These are phyloP conservation scores for Adansonia gregorii DNA, from an alignment of 441 rosid genomes.

Conservation along the genomic window DNA sequence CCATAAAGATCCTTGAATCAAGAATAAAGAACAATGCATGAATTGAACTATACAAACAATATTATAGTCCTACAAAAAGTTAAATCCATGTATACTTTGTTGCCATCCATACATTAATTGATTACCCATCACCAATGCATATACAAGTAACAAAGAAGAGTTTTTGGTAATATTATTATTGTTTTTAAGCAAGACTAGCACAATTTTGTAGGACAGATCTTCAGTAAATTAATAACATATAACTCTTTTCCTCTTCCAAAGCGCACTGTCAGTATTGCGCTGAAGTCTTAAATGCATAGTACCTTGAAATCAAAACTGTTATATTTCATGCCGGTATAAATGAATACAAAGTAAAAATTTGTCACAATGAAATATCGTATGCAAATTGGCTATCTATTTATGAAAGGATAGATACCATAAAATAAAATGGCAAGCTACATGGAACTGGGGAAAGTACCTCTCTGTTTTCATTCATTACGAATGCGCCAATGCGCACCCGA, in stretches of 20 bases:
- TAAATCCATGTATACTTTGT: background rate
- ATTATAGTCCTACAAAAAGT: background rate
- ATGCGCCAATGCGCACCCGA: slow-evolving; percentile 68
- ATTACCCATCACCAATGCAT: too few species aligned
- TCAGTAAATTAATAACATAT: background rate
- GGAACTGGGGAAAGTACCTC: slow-evolving; percentile 51
- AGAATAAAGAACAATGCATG: background rate
- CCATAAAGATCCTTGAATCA: background rate
- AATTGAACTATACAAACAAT: slow-evolving; percentile 4
- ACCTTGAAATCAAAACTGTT: background rate
- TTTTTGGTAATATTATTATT: background rate
- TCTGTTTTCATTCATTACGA: slow-evolving; percentile 69
- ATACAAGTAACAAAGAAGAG: background rate
- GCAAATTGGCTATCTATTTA: background rate
- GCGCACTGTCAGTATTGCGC: background rate
- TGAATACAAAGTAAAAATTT: background rate
- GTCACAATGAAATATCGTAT: background rate
- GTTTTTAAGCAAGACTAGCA: slow-evolving; percentile 1
- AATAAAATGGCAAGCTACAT: background rate
- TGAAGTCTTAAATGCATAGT: background rate
- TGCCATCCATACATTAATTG: background rate
- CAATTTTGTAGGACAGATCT: background rate
- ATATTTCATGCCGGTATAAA: background rate
- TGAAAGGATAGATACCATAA: background rate
- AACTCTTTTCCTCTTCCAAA: background rate